These are phyloP conservation scores for Bolboschoenoplectus hybrid DNA, from an alignment of 202 grass and related monocot genomes.

Conservation along the genomic window DNA sequence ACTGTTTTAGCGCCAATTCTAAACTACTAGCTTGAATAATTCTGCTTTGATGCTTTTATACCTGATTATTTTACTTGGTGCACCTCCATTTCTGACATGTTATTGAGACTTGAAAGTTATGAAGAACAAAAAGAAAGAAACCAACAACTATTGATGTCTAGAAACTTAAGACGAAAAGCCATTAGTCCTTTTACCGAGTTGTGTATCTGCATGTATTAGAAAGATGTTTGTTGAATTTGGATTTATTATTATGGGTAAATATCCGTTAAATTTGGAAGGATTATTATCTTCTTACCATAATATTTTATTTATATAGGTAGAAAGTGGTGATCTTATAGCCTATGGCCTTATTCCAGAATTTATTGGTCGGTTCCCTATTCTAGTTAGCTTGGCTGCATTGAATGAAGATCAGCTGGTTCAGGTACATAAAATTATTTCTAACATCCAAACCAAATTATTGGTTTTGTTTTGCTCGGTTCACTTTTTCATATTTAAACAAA, in stretches of 20 bases:
- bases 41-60: slow-evolving; percentile 15
- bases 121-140: slow-evolving; percentile 3
- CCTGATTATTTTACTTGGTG: neutral
- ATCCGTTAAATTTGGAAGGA: neutral
- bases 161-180: neutral
- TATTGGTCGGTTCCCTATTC: slow-evolving; percentile 94
- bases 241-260: slow-evolving; percentile 24
- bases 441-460: neutral
- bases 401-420: slow-evolving; percentile 93
- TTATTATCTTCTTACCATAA: slow-evolving; percentile 4
- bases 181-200: neutral
- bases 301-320: slow-evolving; percentile 63
- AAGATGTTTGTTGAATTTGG: slow-evolving; percentile 4
- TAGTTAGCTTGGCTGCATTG: slow-evolving; percentile 86
- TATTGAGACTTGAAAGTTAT: slow-evolving; percentile 3
- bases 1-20: neutral
- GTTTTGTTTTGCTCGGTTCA: neutral
- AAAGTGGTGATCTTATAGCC: slow-evolving; percentile 94
- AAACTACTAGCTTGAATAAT: neutral
- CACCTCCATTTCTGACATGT: neutral
- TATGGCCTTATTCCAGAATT: slow-evolving; percentile 99
- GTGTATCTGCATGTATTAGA: slow-evolving; percentile 23
- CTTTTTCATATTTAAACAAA: neutral
- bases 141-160: neutral
- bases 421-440: slow-evolving; percentile 49